Evolutionary conservation across 805 yeast genomes (phyloP), one percentile per base, ranked within the genome.

Genomic region (Kodamaea kaohsiungensis): DNA sequence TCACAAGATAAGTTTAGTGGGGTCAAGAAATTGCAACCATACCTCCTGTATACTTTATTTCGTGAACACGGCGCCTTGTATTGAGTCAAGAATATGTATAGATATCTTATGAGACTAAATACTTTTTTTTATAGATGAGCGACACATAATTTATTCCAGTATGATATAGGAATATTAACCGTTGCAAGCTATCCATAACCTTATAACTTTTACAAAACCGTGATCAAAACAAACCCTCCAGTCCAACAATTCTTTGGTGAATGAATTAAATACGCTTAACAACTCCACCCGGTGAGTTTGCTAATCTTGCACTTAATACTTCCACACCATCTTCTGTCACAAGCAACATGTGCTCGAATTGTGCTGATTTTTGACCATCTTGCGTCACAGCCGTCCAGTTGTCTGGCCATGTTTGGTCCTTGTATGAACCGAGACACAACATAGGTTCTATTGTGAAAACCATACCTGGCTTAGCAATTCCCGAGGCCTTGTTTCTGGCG

Each of bases 391-490:
- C 84, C 4, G 99, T 95, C 99, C 99, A 95, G 70, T 90, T 88
- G 70, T 95, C 99, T 2, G 99, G 99, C 99, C 99, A 95, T 53
- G 85, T 77, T 55, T 81, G 72, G 70, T 92, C 98, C 65, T 83
- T 83, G 75, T 83, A 87, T 0, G 87, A 75, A 7, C 99, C 99
- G 59, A 85, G 76, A 67, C 90, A 88, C 61, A 95, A 83, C 99
- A 95, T 95, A 46, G 99, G 99, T 73, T 95, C 99, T 54, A 95
- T 90, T 18, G 99, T 95, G 78, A 95, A 95, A 12, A 89, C 91
- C 87, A 92, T 89, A 18, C 99, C 99, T 18, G 97, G 93, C 69
- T 90, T 90, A 76, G 95, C 92, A 46, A 90, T 85, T 55, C 99
- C 99, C 47, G 92, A 80, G 7, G 97, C 89, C 75, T 93, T 93